Base-by-base conservation (phyloP, 306 rosid genomes). In the Hippophae rhamnoides region DNA sequence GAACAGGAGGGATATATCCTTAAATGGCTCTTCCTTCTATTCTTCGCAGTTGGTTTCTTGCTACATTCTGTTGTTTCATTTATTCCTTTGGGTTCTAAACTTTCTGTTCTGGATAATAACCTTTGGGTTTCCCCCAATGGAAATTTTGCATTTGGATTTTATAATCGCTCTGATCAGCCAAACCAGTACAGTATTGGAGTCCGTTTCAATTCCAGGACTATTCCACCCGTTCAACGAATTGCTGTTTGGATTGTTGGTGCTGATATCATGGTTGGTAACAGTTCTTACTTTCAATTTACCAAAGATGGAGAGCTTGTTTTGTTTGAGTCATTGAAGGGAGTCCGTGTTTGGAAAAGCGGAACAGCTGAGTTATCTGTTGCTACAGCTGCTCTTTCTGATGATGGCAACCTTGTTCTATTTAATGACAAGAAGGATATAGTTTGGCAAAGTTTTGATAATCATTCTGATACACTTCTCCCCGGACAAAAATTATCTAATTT, bases 381-480 rank as follows among this genome's bases (percentile, higher is more conserved):
- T 44, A 81, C 88, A 14, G 96, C 86, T 47, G 57, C 72, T 65
- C 84, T 89, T 74, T 56, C 6, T 57, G 86, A 81, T 47, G 70
- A 67, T 72, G 96, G 96, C 49, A 89, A 89, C 72, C 89, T 89
- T 79, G 80, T 82, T 66, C 74, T 89, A 14, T 31, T 81, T 44
- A 89, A 71, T 67, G 48, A 31, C 56, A 56, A 67, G 60, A 64
- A 75, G 58, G 69, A 69, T 57, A 50, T 77, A 43, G 65, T 77
- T 41, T 89, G 94, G 96, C 86, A 89, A 65, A 89, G 94, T 77
- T 89, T 89, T 57, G 71, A 69, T 65, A 59, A 52, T 62, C 96
- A 94, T 26, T 75, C 83, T 46, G 90, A 89, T 73, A 81, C 84
- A 26, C 94, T 89, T 55, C 82, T 89, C 64, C 94, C 96, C 5